Evolutionary conservation across 2,329 filamentous ascomycete species (phyloP).

Genomic region (Cercospora zeae-maydis): DNA sequence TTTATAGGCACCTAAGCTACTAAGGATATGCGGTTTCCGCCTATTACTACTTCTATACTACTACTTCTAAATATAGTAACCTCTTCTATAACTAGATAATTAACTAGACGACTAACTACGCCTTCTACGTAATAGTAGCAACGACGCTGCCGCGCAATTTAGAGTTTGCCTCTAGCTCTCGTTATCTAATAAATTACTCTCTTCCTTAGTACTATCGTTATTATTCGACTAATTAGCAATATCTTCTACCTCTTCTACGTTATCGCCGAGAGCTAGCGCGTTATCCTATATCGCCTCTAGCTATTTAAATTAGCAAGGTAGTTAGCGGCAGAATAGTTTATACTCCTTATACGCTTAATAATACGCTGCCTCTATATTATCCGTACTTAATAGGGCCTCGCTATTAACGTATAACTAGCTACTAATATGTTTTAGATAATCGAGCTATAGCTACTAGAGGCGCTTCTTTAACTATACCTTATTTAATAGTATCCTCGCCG

Average conservation of each 20-base stretch:
- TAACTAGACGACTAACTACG: too few species aligned
- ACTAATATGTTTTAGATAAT: neutral
- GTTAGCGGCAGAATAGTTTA: neutral
- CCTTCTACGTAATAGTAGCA: too few species aligned
- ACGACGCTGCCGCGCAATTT: too few species aligned
- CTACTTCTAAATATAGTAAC: too few species aligned
- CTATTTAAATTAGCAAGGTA: neutral
- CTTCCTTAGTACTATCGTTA: too few species aligned
- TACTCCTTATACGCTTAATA: neutral
- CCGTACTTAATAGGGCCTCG: neutral
- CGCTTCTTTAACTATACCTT: neutral
- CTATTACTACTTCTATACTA: too few species aligned
- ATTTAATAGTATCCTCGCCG: neutral
- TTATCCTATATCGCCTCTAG: neutral
- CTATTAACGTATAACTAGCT: neutral
- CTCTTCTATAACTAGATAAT: too few species aligned
- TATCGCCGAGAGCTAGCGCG: neutral
- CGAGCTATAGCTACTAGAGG: neutral
- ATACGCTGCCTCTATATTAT: neutral
- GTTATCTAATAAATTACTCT: too few species aligned
- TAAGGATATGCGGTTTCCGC: too few species aligned
- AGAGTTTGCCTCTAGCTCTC: too few species aligned
- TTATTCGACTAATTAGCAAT: neutral
- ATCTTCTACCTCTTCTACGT: neutral
- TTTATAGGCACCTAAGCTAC: too few species aligned